A percentile compares a stretch with the other conserved stretches of the same genome.
phyloP scores from a whole-genome alignment of 257 asterid genomes.

The Hygrophila difformis region DNA sequence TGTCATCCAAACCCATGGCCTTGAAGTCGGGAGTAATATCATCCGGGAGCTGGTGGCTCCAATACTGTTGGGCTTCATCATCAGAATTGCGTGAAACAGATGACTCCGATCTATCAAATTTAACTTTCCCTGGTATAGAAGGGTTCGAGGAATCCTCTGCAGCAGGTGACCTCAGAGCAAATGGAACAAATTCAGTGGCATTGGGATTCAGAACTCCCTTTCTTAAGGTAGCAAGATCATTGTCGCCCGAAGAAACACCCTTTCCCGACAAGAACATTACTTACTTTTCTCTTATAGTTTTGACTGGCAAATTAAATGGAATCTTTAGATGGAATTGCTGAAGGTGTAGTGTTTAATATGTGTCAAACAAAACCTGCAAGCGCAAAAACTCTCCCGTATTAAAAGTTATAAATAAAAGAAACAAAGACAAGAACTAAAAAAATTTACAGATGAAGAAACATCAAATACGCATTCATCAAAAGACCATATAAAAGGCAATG shows the following conservation, averaged over 20 bases:
- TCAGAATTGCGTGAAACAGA: constrained; percentile 76
- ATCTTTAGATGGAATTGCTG: constrained; percentile 6
- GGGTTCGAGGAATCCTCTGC: constrained; percentile 49
- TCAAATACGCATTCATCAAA: no score
- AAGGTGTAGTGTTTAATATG: constrained; percentile 13
- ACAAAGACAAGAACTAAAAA: neutral
- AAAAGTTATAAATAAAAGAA: constrained; percentile 13
- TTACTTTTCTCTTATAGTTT: constrained; percentile 4
- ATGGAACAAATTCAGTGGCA: constrained; percentile 93
- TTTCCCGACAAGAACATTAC: constrained; percentile 62
- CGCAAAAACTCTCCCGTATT: constrained; percentile 12
- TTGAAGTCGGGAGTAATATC: constrained; percentile 95
- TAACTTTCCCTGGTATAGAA: constrained; percentile 52
- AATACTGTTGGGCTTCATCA: constrained; percentile 87
- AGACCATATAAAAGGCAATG: no score
- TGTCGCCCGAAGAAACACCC: constrained; percentile 56
- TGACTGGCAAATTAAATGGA: constrained; percentile 10
- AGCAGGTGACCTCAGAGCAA: constrained; percentile 60
- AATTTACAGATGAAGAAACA: no score
- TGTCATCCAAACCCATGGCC: constrained; percentile 54
- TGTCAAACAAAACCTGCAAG: constrained; percentile 76
- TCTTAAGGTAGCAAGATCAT: constrained; percentile 38
- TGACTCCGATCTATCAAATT: constrained; percentile 75
- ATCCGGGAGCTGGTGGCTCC: constrained; percentile 96
- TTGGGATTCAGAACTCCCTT: constrained; percentile 75